phyloP scores from a whole-genome alignment of 345 rosid genomes.

The Syzygium oleosum region DNA sequence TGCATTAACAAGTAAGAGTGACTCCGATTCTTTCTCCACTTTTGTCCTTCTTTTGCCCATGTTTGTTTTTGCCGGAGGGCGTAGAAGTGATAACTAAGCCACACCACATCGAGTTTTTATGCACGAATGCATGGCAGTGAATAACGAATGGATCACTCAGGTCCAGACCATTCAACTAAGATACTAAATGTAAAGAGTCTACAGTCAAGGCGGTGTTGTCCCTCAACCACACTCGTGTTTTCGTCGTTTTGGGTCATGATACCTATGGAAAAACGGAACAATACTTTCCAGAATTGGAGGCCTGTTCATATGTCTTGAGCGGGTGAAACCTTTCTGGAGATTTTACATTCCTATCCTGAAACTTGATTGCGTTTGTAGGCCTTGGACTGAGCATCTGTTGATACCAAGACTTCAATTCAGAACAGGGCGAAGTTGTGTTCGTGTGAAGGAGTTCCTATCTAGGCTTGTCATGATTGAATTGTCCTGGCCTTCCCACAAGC shows the following conservation, averaged over 20 bases:
- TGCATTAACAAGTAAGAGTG: slow-evolving; percentile 44
- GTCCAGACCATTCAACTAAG: slow-evolving; percentile 57
- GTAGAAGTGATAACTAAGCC: no score
- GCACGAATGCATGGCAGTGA: not conserved
- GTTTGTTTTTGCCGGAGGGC: no score
- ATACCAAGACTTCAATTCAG: slow-evolving; percentile 48
- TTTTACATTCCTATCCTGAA: not conserved
- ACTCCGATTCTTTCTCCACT: not conserved
- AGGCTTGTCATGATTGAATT: slow-evolving; percentile 40
- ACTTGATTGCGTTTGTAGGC: slow-evolving; percentile 28
- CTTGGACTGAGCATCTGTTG: slow-evolving; percentile 80
- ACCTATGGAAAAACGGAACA: slow-evolving; percentile 30
- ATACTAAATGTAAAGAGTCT: slow-evolving; percentile 53
- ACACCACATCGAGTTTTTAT: not conserved
- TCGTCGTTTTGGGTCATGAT: slow-evolving; percentile 58
- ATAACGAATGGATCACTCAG: slow-evolving; percentile 6
- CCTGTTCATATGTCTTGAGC: slow-evolving; percentile 1
- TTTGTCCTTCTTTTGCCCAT: no score
- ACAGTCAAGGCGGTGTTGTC: slow-evolving; percentile 33
- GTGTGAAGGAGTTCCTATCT: slow-evolving; percentile 61
- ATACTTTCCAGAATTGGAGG: slow-evolving; percentile 74
- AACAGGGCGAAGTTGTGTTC: slow-evolving; percentile 59
- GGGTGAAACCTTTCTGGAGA: not conserved
- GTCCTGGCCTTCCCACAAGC: not conserved
- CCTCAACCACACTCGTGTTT: slow-evolving; percentile 60